Evolutionary conservation across 2,329 filamentous ascomycete genomes (phyloP), one percentile per base, ranked within the genome.

Genomic region (Fusarium scirpi): DNA sequence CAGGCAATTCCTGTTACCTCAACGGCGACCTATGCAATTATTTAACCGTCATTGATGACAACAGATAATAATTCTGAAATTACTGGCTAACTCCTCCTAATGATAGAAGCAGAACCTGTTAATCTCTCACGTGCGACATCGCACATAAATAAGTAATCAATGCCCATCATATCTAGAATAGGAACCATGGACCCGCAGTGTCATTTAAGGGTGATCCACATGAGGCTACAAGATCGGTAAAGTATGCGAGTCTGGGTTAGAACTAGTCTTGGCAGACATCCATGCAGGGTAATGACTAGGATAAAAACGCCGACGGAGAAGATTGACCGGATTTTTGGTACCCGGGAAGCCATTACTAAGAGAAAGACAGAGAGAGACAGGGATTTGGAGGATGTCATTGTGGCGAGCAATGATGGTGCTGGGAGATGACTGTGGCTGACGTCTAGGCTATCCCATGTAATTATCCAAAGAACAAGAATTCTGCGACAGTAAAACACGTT

Each of bases 131-230:
- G 34, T 38, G 34, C 34, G 34, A n/a, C 6, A 38, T 38, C 10
- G 18, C 34, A 12, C 5, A n/a, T 38, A 38, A 12, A 38, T 38
- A 38, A 12, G 10, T 38, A n/a, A n/a, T 38, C 34, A 27, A 27
- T 52, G 30, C 8, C 18, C 8, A 52, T 52, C 22, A 9, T 38
- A 20, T 38, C 18, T n/a, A 6, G 11, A 51, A 38, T 15, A 38
- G 32, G 24, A 13, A 15, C 25, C 13, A 16, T 25, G 20, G 30
- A 27, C 16, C 48, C 30, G 30, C 48, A 6, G 16, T 40, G 32
- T 52, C 48, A 52, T 27, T 25, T 52, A 52, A 25, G 10, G 9
- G 10, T 18, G 32, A 20, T 27, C 48, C 48, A 52, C 48, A 38
- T 38, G 48, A 25, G 48, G 22, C 48, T 52, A 13, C 18, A 2